A percentile compares a stretch with the other conserved stretches of the same genome.
Evolutionary conservation across 2,329 filamentous ascomycete genomes (phyloP).

Genomic region (Harringtonia aguacate): DNA sequence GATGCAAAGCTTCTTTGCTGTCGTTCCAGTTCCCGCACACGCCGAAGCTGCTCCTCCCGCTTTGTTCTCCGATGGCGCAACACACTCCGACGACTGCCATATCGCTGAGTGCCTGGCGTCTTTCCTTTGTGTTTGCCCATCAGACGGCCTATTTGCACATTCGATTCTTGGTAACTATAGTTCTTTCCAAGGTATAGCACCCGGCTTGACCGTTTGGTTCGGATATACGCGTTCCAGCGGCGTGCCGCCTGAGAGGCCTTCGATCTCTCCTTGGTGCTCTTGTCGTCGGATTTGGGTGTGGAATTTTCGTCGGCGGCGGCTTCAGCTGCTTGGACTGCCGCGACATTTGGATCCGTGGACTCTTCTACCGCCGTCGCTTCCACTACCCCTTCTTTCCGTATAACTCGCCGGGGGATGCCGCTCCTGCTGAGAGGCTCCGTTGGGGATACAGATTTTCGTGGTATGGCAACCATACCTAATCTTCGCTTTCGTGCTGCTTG

Average conservation of each 20-base stretch:
- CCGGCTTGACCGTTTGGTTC: constrained; percentile 11
- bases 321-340: constrained; percentile 2
- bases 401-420: constrained; percentile 21
- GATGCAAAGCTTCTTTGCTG: constrained; percentile 14
- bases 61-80: constrained; percentile 21
- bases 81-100: constrained; percentile 38
- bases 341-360: not conserved
- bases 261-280: not conserved
- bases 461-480: constrained; percentile 57
- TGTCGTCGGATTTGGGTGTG: not conserved
- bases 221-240: constrained; percentile 13
- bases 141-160: constrained; percentile 46
- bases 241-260: constrained; percentile 8
- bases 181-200: constrained; percentile 18
- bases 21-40: constrained; percentile 10
- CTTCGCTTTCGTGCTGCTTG: constrained; percentile 65
- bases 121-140: constrained; percentile 38
- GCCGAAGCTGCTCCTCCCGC: constrained; percentile 7
- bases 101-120: constrained; percentile 30
- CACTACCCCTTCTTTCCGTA: constrained; percentile 16
- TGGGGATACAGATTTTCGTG: constrained; percentile 22
- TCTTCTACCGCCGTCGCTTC: constrained; percentile 1
- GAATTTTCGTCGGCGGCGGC: not conserved
- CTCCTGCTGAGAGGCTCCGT: constrained; percentile 23
- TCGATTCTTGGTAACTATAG: constrained; percentile 51